Percentiles rank a stretch among this genome's conserved stretches.
Conservation (phyloP, 2,329 filamentous ascomycete genomes). For the Bretziella fagacearum region DNA sequence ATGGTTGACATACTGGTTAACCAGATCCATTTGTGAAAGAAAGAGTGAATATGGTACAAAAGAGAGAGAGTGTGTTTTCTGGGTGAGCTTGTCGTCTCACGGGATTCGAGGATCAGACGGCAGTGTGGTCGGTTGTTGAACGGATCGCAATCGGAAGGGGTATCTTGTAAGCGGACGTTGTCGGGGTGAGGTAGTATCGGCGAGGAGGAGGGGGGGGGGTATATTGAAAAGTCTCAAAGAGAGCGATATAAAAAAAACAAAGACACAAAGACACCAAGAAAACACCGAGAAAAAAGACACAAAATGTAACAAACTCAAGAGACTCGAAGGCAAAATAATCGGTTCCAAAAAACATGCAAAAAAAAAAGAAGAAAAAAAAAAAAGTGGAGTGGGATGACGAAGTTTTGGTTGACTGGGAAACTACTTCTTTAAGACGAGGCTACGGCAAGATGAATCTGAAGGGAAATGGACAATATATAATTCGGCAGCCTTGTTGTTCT, state of each 20-base stretch:
- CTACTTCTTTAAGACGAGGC: background rate
- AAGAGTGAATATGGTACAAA: background rate
- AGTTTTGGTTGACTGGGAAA: background rate
- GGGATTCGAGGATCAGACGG: background rate
- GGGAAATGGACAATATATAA: no score
- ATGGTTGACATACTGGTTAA: conserved; percentile 35
- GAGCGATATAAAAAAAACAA: background rate
- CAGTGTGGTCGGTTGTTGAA: background rate
- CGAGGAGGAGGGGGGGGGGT: background rate
- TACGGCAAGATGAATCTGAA: background rate
- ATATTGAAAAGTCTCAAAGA: background rate
- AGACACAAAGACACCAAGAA: background rate
- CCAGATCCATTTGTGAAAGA: conserved; percentile 35
- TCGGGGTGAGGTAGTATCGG: conserved; percentile 1
- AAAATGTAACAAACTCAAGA: background rate
- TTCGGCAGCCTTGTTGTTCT: no score
- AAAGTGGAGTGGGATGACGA: conserved; percentile 1
- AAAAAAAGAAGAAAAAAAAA: background rate
- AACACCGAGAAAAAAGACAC: background rate
- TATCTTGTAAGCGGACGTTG: background rate
- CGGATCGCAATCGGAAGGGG: background rate
- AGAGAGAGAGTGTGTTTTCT: background rate
- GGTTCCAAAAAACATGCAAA: background rate
- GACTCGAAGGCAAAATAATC: background rate
- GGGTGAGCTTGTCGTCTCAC: background rate